phyloP scores from a whole-genome alignment of 139 green algal genomes.

The Chlamydomonas incerta region DNA sequence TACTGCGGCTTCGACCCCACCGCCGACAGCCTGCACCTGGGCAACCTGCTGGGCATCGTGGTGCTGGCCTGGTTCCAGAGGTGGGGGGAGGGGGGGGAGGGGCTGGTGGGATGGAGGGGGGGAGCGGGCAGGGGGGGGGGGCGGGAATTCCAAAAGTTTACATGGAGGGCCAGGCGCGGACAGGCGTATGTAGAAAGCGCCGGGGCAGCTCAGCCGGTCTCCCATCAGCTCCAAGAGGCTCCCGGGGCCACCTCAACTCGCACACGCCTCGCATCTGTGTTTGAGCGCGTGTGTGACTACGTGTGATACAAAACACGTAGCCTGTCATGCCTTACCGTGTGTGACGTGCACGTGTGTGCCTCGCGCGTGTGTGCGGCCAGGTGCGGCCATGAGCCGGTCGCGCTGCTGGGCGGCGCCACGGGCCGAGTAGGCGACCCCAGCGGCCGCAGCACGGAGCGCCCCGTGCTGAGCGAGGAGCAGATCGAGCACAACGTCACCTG shows the following conservation, averaged over 20 bases:
- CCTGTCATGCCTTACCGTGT: no score
- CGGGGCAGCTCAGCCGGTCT: no score
- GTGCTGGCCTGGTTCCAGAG: slow-evolving; percentile 96
- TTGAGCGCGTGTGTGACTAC: no score
- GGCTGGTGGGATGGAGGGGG: background rate
- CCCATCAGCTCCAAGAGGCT: no score
- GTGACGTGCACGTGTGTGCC: no score
- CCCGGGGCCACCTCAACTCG: no score
- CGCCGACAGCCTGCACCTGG: slow-evolving; percentile 91
- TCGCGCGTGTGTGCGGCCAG: no score
- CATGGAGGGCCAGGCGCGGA: background rate
- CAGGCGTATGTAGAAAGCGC: no score
- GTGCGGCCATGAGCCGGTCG: slow-evolving; percentile 90
- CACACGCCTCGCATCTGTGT: no score
- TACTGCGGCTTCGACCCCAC: slow-evolving; percentile 99
- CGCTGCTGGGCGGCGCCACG: slow-evolving; percentile 93
- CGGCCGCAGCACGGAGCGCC: slow-evolving; percentile 88
- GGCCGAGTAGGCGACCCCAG: slow-evolving; percentile 95
- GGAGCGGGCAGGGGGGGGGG: background rate
- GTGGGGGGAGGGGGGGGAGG: slow-evolving; percentile 38
- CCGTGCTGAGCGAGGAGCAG: slow-evolving; percentile 86
- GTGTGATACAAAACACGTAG: no score
- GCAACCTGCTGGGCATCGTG: slow-evolving; percentile 97
- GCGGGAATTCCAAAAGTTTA: background rate
- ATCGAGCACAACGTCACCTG: slow-evolving; percentile 87